Conservation (phyloP, 352 stramenopile genomes). For the Pseudoperonospora humuli region DNA sequence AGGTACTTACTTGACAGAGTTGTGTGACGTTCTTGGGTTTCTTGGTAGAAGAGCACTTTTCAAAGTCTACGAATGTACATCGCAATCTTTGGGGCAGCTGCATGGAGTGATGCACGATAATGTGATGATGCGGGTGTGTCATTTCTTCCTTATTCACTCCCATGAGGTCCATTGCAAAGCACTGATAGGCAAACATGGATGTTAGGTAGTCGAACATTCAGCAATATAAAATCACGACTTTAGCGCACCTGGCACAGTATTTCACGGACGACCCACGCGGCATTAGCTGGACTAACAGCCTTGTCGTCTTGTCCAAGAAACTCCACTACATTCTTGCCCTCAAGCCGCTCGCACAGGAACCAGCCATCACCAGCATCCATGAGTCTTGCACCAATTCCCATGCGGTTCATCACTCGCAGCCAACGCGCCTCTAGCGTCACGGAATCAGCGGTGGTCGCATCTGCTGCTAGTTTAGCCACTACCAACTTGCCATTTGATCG, state of each 20-base stretch:
- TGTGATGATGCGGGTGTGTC: conserved; percentile 70
- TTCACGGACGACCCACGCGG: conserved; percentile 46
- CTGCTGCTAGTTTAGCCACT: conserved; percentile 46
- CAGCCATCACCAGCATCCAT: conserved; percentile 36
- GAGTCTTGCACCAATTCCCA: conserved; percentile 47
- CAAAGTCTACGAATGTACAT: conserved; percentile 74
- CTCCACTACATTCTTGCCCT: conserved; percentile 52
- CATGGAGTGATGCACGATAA: conserved; percentile 35
- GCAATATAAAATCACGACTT: background rate
- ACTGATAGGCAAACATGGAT: conserved; percentile 22
- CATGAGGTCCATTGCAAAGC: conserved; percentile 65
- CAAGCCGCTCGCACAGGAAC: conserved; percentile 52
- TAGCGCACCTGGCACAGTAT: conserved; percentile 53
- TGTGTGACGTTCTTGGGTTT: conserved; percentile 80
- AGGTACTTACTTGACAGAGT: conserved; percentile 67
- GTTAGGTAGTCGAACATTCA: background rate
- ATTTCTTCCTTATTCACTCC: conserved; percentile 79
- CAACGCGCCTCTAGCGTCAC: conserved; percentile 50
- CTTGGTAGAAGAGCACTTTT: conserved; percentile 53
- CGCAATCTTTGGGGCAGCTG: conserved; percentile 19
- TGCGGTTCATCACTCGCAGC: conserved; percentile 53
- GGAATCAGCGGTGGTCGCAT: conserved; percentile 17
- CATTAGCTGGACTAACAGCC: conserved; percentile 23
- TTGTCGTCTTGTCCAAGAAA: conserved; percentile 31
- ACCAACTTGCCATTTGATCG: conserved; percentile 13